These are phyloP conservation scores for Aureobasidium sp. DNA, from an alignment of 2,329 filamentous ascomycete genomes.

Conservation along the genomic window DNA sequence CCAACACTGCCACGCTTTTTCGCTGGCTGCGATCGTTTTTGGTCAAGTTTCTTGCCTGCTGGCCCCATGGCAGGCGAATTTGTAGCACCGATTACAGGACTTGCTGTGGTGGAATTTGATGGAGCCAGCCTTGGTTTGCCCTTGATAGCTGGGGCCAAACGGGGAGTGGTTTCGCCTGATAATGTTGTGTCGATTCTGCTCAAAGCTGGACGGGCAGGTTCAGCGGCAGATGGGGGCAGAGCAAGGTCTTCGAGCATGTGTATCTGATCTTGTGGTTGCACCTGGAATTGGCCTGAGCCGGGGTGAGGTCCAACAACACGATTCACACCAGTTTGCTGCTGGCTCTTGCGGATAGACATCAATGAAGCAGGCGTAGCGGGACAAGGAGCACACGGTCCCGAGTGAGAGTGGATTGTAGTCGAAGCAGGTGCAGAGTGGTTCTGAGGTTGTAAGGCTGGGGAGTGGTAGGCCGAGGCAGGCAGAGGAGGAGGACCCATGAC, in stretches of 20 bases:
- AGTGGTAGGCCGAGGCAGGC: constrained; percentile 55
- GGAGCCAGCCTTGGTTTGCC: constrained; percentile 49
- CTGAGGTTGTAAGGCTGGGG: constrained; percentile 57
- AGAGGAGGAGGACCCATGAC: constrained; percentile 53
- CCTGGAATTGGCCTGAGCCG: constrained; percentile 7
- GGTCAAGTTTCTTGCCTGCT: constrained; percentile 27
- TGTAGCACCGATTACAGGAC: constrained; percentile 45
- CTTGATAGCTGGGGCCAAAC: constrained; percentile 50
- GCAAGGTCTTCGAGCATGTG: constrained; percentile 51
- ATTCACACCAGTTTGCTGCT: not conserved
- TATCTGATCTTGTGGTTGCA: constrained; percentile 17
- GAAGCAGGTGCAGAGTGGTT: constrained; percentile 19
- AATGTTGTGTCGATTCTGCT: constrained; percentile 25
- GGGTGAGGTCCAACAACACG: not conserved
- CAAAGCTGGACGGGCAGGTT: constrained; percentile 30
- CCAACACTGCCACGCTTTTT: constrained; percentile 59
- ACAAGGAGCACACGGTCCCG: constrained; percentile 37
- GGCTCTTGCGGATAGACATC: constrained; percentile 48
- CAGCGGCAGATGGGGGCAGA: constrained; percentile 65
- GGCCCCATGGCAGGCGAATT: constrained; percentile 38
- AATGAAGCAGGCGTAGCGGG: constrained; percentile 74
- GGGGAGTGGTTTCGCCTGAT: constrained; percentile 46
- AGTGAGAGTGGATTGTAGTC: not conserved
- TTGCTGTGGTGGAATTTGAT: constrained; percentile 36
- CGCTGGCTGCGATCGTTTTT: constrained; percentile 35